phyloP scores from a whole-genome alignment of 495 filamentous ascomycete genomes.

The Podospora australis region DNA sequence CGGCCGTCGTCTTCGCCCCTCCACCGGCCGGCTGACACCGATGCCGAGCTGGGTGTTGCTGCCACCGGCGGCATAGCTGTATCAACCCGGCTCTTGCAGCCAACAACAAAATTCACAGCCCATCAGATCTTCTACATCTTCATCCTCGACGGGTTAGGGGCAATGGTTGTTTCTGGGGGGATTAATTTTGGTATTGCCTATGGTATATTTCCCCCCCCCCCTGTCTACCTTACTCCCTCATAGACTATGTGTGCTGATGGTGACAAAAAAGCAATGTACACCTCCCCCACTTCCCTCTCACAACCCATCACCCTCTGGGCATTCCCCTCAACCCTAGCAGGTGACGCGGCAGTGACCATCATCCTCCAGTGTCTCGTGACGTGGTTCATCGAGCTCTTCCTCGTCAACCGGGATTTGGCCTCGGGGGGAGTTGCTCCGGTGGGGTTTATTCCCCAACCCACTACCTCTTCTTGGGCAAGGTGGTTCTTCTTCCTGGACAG shows the following conservation, averaged over 20 bases:
- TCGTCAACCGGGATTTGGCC: constrained; percentile 35
- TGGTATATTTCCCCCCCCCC: constrained; percentile 17
- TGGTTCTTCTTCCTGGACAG: constrained; percentile 42
- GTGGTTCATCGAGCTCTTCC: constrained; percentile 22
- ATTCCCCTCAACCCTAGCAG: constrained; percentile 39
- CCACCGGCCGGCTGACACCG: constrained; percentile 7
- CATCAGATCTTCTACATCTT: constrained; percentile 38
- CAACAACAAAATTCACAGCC: constrained; percentile 28
- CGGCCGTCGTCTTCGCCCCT: not conserved
- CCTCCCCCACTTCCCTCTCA: not conserved
- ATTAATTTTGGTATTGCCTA: constrained; percentile 44
- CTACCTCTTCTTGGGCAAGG: constrained; percentile 4
- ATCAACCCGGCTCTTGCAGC: constrained; percentile 18
- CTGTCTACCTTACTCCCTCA: not conserved
- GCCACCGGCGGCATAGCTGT: too few species aligned
- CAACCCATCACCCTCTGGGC: constrained; percentile 31
- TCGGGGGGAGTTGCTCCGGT: constrained; percentile 33
- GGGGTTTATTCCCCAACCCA: not conserved
- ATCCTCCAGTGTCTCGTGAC: constrained; percentile 29
- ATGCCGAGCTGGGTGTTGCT: too few species aligned
- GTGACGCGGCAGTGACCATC: constrained; percentile 34
- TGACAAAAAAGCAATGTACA: too few species aligned
- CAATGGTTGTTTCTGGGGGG: constrained; percentile 32
- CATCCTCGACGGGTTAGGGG: constrained; percentile 32
- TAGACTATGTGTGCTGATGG: too few species aligned